A percentile compares a stretch with the other conserved stretches of the same genome.
Conservation (phyloP, 2,329 filamentous ascomycete genomes). For the Fusarium pininemorale region DNA sequence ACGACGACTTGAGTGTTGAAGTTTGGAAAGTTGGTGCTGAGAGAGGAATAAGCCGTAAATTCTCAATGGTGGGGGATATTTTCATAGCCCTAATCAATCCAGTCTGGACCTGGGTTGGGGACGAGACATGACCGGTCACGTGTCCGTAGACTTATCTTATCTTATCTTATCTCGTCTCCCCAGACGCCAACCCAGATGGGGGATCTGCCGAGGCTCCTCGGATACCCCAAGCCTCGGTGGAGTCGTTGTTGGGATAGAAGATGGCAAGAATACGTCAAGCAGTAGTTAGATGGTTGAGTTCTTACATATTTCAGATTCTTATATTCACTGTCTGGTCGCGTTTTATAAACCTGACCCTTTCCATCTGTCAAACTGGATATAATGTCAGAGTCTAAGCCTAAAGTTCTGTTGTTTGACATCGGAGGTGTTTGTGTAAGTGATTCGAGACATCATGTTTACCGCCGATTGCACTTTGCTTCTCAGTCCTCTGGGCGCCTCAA, state of each 20-base stretch:
- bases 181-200: constrained; percentile 6
- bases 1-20: constrained; percentile 51
- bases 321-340: constrained; percentile 28
- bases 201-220: constrained; percentile 40
- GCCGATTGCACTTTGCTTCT: neutral
- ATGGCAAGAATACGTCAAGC: neutral
- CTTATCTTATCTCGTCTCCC: constrained; percentile 7
- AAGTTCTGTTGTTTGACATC: constrained; percentile 91
- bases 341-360: neutral
- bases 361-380: neutral
- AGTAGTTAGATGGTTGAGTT: neutral
- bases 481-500: neutral
- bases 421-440: constrained; percentile 92
- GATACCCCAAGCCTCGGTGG: constrained; percentile 23
- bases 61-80: constrained; percentile 52
- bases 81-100: constrained; percentile 53
- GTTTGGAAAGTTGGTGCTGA: constrained; percentile 48
- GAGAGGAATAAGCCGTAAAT: constrained; percentile 40
- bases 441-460: neutral
- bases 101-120: constrained; percentile 49
- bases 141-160: constrained; percentile 17
- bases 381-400: constrained; percentile 60
- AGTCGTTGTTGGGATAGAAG: constrained; percentile 2
- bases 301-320: neutral
- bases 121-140: constrained; percentile 49